These are phyloP conservation scores for Puccinia hordei DNA, from an alignment of 1,284 basidiomycete species.

Conservation along the genomic window DNA sequence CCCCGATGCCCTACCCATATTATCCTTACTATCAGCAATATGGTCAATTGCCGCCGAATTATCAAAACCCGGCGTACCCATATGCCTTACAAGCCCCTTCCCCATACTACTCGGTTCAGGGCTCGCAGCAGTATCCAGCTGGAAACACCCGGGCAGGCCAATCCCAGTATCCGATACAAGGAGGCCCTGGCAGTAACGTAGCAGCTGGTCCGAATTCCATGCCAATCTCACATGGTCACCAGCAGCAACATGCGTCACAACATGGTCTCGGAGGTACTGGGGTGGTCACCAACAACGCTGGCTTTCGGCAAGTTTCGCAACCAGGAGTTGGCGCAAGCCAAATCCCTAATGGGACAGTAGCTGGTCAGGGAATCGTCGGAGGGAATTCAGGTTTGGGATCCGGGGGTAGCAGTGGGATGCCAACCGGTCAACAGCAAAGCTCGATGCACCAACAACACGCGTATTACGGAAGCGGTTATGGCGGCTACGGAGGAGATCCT, in stretches of 20 bases:
- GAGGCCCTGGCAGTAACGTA: constrained; percentile 34
- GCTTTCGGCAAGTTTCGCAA: constrained; percentile 49
- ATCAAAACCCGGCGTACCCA: constrained; percentile 50
- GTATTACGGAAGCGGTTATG: constrained; percentile 44
- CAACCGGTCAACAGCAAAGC: constrained; percentile 20
- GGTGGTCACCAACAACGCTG: constrained; percentile 27
- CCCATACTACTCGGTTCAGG: constrained; percentile 49
- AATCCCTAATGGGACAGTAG: constrained; percentile 27
- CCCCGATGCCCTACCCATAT: constrained; percentile 51
- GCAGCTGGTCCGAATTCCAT: constrained; percentile 26
- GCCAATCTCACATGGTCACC: constrained; percentile 34
- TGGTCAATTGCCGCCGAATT: constrained; percentile 48
- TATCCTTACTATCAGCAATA: constrained; percentile 51
- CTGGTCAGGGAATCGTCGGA: constrained; percentile 28
- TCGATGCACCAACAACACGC: constrained; percentile 49
- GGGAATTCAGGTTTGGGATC: constrained; percentile 31
- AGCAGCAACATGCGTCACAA: constrained; percentile 46
- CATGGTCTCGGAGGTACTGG: constrained; percentile 42
- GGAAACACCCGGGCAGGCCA: constrained; percentile 30
- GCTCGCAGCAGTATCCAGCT: constrained; percentile 45
- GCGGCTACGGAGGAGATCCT: constrained; percentile 35
- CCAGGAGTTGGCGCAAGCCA: constrained; percentile 31
- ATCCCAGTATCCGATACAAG: constrained; percentile 51
- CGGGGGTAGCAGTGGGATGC: constrained; percentile 32
- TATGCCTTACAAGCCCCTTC: constrained; percentile 47